These are phyloP conservation scores for Fusarium temperatum DNA, from an alignment of 2,329 filamentous ascomycete species.

Conservation along the genomic window DNA sequence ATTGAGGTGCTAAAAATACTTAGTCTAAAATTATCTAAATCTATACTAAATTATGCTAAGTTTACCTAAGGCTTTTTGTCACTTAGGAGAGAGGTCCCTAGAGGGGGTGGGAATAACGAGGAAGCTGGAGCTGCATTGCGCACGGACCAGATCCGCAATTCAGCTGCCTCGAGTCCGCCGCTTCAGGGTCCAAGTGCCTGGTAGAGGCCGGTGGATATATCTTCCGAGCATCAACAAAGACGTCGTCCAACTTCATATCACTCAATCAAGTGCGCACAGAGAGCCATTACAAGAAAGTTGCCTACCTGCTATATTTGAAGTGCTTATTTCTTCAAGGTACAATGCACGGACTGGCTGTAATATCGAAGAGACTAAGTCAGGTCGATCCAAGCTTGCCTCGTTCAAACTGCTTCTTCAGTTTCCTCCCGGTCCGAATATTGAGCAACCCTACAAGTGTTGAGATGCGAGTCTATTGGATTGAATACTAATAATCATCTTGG, in stretches of 20 bases:
- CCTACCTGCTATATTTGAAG: not conserved
- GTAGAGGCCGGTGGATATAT: not conserved
- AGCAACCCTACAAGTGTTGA: not conserved
- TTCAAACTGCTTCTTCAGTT: not conserved
- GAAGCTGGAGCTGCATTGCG: not conserved
- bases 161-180: not conserved
- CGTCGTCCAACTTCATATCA: too few species aligned
- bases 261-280: not conserved
- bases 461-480: not conserved
- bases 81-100: too few species aligned
- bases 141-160: not conserved
- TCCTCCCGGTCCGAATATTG: too few species aligned
- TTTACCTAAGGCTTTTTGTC: too few species aligned
- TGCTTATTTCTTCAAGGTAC: not conserved
- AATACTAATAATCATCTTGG: rapidly evolving
- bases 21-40: too few species aligned
- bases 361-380: not conserved
- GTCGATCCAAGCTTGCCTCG: not conserved
- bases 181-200: not conserved
- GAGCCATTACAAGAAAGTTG: too few species aligned
- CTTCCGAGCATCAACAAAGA: not conserved
- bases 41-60: too few species aligned
- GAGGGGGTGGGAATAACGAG: not conserved
- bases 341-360: not conserved
- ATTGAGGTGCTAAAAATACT: too few species aligned